A percentile compares a stretch with the other conserved stretches of the same genome.
Conservation (phyloP, 768 basidiomycete species). For the Tulasnella sp. region DNA sequence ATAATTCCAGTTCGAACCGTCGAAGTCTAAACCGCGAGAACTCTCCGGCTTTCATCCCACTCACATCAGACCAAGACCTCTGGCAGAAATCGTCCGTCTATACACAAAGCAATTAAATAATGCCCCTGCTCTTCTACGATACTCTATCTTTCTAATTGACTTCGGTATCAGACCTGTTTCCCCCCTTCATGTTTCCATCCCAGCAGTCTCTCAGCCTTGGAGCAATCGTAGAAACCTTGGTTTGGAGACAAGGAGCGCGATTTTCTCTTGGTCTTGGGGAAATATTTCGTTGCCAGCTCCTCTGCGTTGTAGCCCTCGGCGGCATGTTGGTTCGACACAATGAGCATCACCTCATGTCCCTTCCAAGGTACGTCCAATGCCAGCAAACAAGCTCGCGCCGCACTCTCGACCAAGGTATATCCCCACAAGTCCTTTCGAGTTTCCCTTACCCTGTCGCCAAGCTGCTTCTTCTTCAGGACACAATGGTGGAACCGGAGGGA, state of each 20-base stretch:
- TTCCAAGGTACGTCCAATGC: conserved; percentile 16
- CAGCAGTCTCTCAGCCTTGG: conserved; percentile 16
- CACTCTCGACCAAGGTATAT: conserved; percentile 2
- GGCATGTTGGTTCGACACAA: conserved; percentile 11
- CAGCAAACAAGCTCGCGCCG: conserved; percentile 16
- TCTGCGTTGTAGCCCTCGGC: conserved; percentile 10
- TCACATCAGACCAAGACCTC: too few species aligned
- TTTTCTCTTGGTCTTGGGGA: conserved; percentile 15
- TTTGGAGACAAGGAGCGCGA: not conserved
- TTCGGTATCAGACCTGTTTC: too few species aligned
- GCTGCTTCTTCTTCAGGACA: not conserved
- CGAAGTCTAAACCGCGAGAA: conserved; percentile 5
- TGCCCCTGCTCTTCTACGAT: too few species aligned
- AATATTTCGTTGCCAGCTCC: conserved; percentile 14
- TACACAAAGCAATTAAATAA: too few species aligned
- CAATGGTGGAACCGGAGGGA: conserved; percentile 18
- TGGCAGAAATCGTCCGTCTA: too few species aligned
- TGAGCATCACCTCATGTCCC: conserved; percentile 18
- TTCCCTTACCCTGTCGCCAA: not conserved
- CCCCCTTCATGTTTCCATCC: conserved; percentile 19
- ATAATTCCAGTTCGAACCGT: too few species aligned
- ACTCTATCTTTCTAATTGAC: too few species aligned
- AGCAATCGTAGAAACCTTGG: conserved; percentile 16
- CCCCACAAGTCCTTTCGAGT: conserved; percentile 18
- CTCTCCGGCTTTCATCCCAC: not conserved